A percentile compares a stretch with the other conserved stretches of the same genome.
Conservation (phyloP, 192 early-diverging fungal genomes). For the Lobosporangium transversale region DNA sequence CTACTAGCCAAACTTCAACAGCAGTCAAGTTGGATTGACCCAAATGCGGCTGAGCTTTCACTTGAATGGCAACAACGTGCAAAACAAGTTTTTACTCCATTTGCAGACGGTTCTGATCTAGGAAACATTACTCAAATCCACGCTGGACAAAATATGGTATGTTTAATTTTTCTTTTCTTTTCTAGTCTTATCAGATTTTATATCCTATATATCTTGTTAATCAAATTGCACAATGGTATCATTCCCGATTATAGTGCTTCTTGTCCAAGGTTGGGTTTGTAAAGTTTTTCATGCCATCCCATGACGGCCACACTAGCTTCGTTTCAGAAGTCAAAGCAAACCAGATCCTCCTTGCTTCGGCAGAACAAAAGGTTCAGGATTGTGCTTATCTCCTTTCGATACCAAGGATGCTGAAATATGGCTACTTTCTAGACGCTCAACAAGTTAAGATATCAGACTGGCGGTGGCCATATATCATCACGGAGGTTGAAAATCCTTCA, state of each 20-base stretch:
- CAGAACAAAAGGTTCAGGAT: background rate
- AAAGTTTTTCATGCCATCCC: constrained; percentile 52
- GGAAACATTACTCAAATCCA: constrained; percentile 1
- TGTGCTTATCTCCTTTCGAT: constrained; percentile 1
- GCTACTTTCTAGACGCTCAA: constrained; percentile 17
- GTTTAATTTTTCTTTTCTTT: background rate
- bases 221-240: background rate
- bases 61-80: constrained; percentile 11
- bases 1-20: background rate
- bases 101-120: background rate
- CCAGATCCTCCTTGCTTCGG: background rate
- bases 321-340: constrained; percentile 27
- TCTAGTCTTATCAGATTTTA: background rate
- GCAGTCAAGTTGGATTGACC: constrained; percentile 15
- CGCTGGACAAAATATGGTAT: constrained; percentile 33
- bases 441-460: constrained; percentile 10
- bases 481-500: background rate
- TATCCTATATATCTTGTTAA: background rate
- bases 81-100: background rate
- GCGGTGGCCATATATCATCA: constrained; percentile 51
- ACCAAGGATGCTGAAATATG: constrained; percentile 39
- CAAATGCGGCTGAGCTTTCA: background rate
- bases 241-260: constrained; percentile 30
- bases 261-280: constrained; percentile 17
- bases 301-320: constrained; percentile 27